A percentile compares a stretch with the other conserved stretches of the same genome.
phyloP scores from a whole-genome alignment of 768 basidiomycete species.

The Pleurotus djamor region DNA sequence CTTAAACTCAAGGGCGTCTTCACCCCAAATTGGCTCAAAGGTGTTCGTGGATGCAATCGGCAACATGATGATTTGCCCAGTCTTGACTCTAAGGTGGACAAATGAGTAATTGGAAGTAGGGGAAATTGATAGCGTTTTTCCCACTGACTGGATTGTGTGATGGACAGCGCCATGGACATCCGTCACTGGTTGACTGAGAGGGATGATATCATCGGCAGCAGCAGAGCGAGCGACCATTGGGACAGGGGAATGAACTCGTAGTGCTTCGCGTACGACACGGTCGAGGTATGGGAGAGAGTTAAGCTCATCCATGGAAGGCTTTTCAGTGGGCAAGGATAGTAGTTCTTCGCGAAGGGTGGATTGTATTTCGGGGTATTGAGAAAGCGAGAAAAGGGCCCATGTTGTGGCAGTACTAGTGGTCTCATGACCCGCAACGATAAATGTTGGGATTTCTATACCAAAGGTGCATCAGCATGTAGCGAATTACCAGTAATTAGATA shows the following conservation, averaged over 20 bases:
- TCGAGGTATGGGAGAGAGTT: conserved; percentile 71
- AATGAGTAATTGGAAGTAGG: background rate
- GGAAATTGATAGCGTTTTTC: background rate
- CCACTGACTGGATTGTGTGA: conserved; percentile 32
- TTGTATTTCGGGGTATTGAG: conserved; percentile 46
- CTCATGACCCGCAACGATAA: conserved; percentile 59
- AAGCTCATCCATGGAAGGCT: conserved; percentile 69
- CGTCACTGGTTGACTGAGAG: conserved; percentile 41
- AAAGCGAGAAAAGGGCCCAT: conserved; percentile 61
- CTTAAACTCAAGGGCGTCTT: conserved; percentile 61
- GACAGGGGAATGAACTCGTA: conserved; percentile 56
- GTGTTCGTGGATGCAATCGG: conserved; percentile 55
- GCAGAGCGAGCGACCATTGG: conserved; percentile 39
- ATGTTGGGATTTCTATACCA: conserved; percentile 54
- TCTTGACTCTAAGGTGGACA: conserved; percentile 26
- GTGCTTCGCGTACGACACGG: conserved; percentile 56
- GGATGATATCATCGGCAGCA: conserved; percentile 52
- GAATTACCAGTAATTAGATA: background rate
- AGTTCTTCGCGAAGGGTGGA: conserved; percentile 59
- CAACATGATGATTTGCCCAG: conserved; percentile 45
- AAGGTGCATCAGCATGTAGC: background rate
- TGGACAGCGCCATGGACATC: conserved; percentile 40
- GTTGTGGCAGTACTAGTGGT: conserved; percentile 50
- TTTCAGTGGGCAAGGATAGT: conserved; percentile 45
- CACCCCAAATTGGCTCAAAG: conserved; percentile 55